phyloP scores from a whole-genome alignment of 1,284 basidiomycete genomes.

The Cryptococcus deneoformans region DNA sequence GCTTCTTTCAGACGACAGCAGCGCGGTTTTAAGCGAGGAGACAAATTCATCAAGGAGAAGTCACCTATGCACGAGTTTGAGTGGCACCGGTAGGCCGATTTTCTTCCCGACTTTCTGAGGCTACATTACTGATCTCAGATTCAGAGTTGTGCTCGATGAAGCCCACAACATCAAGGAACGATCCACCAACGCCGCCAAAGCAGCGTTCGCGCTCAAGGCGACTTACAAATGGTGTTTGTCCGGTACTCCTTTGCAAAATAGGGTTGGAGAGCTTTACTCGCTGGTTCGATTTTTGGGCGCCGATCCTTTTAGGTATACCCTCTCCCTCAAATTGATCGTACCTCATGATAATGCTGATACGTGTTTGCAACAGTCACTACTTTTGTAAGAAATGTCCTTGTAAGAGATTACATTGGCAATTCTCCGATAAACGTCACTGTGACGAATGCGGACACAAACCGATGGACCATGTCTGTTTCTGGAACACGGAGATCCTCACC shows the following conservation, averaged over 20 bases:
- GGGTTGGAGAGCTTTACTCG: conserved; percentile 97
- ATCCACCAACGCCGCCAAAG: conserved; percentile 92
- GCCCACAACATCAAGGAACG: conserved; percentile 99
- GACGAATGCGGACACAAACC: conserved; percentile 91
- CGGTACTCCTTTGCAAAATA: conserved; percentile 95
- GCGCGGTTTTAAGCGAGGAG: conserved; percentile 84
- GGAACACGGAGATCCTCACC: conserved; percentile 89
- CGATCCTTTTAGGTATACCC: conserved; percentile 64
- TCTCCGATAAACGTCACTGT: conserved; percentile 76
- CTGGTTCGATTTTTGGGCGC: conserved; percentile 85
- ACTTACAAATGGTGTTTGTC: conserved; percentile 93
- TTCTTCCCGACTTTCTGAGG: conserved; percentile 52
- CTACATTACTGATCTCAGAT: conserved; percentile 1
- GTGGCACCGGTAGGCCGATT: conserved; percentile 68
- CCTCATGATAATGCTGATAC: background rate
- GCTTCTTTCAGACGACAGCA: conserved; percentile 92
- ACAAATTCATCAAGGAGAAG: conserved; percentile 80
- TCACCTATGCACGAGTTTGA: conserved; percentile 80
- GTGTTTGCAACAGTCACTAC: conserved; percentile 59
- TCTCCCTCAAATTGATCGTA: background rate
- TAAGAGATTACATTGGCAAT: conserved; percentile 61
- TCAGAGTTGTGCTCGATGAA: conserved; percentile 68
- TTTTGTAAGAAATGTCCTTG: conserved; percentile 71
- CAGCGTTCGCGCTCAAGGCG: conserved; percentile 81
- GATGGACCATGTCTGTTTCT: conserved; percentile 78